Conservation (phyloP, 2,329 filamentous ascomycete species). For the Cladosporium halotolerans region DNA sequence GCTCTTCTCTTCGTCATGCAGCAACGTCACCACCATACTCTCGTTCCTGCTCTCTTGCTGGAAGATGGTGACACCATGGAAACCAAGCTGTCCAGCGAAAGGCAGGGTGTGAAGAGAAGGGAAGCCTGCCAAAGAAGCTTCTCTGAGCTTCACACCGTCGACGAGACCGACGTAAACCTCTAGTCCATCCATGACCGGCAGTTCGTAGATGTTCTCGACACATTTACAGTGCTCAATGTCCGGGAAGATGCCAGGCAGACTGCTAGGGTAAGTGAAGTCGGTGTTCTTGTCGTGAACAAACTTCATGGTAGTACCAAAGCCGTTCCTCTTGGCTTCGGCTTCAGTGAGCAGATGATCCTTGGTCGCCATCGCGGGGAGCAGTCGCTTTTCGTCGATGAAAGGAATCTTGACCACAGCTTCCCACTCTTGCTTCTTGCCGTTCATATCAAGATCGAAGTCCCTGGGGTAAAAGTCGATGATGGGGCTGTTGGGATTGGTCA, state of each 20-base stretch:
- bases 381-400: constrained; percentile 87
- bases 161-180: constrained; percentile 79
- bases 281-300: constrained; percentile 77
- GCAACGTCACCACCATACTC: constrained; percentile 85
- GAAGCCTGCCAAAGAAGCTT: constrained; percentile 83
- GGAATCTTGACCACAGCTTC: constrained; percentile 98
- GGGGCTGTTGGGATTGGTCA: constrained; percentile 83
- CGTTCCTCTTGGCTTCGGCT: constrained; percentile 76
- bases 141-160: constrained; percentile 74
- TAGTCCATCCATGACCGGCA: constrained; percentile 85
- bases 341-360: constrained; percentile 71
- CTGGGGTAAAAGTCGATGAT: constrained; percentile 98
- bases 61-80: constrained; percentile 90
- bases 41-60: constrained; percentile 94
- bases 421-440: constrained; percentile 99
- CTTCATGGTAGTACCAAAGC: constrained; percentile 86
- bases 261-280: constrained; percentile 80
- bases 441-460: constrained; percentile 98
- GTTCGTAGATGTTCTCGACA: constrained; percentile 91
- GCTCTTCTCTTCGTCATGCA: constrained; percentile 65
- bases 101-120: constrained; percentile 82
- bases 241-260: constrained; percentile 82
- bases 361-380: constrained; percentile 78
- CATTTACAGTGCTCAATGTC: constrained; percentile 82
- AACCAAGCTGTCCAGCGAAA: constrained; percentile 73